Evolutionary conservation across 768 basidiomycete genomes (phyloP).

Genomic region (Auricularia cornea): DNA sequence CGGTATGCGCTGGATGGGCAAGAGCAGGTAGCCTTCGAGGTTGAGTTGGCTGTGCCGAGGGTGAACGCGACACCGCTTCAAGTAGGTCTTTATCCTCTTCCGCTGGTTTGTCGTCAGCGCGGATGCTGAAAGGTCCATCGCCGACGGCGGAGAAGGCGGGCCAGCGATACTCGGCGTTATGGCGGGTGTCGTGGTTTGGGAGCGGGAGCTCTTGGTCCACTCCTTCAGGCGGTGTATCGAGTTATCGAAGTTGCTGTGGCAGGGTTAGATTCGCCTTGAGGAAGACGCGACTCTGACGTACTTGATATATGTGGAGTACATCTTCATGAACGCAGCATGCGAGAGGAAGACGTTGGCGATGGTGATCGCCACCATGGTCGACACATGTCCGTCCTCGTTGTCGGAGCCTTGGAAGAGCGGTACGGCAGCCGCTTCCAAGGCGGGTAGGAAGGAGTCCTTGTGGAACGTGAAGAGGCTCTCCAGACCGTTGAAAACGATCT

Average conservation of each 20-base stretch:
- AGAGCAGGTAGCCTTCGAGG: conserved; percentile 84
- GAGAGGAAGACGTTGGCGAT: conserved; percentile 87
- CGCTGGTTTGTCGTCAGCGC: conserved; percentile 66
- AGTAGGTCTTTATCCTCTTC: conserved; percentile 79
- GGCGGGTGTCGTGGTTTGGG: conserved; percentile 43
- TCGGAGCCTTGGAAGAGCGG: conserved; percentile 49
- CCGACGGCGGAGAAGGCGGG: conserved; percentile 1
- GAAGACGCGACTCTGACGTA: too few relatives aligned
- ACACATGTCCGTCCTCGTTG: conserved; percentile 67
- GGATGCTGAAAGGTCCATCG: conserved; percentile 2
- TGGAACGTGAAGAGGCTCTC: conserved; percentile 91
- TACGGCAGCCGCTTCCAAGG: conserved; percentile 69
- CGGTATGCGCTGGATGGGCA: conserved; percentile 94
- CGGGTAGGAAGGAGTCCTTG: conserved; percentile 84
- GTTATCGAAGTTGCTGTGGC: conserved; percentile 82
- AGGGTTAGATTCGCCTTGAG: too few relatives aligned
- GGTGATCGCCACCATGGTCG: conserved; percentile 62
- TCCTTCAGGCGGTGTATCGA: conserved; percentile 79
- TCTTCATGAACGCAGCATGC: conserved; percentile 96
- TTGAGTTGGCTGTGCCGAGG: conserved; percentile 91
- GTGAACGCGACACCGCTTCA: conserved; percentile 84
- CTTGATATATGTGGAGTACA: conserved; percentile 99
- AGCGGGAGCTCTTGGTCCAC: conserved; percentile 67
- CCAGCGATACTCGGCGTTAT: not conserved
- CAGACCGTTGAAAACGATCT: conserved; percentile 84